Evolutionary conservation across 208 protist genomes (phyloP).

Genomic region (Acanthamoeba sp.): DNA sequence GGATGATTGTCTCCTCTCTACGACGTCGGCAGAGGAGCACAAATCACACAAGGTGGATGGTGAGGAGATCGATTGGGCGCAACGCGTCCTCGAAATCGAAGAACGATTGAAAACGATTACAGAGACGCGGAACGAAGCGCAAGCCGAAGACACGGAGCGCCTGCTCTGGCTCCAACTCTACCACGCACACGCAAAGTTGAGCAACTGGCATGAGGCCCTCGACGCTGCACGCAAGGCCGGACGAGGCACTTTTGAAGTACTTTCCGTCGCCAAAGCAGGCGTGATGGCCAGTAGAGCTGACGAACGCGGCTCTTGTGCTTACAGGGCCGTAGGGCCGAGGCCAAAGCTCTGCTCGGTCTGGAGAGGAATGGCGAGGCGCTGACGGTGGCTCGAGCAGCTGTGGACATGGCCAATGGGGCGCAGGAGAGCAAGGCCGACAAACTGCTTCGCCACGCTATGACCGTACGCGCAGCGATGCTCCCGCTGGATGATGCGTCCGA

Average conservation of each 20-base stretch:
- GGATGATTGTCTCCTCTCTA: not conserved
- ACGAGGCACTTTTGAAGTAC: not conserved
- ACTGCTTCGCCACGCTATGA: not conserved
- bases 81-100: not conserved
- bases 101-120: not conserved
- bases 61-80: not conserved
- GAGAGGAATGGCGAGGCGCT: not conserved
- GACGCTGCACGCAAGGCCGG: not conserved
- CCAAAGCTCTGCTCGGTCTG: constrained; percentile 10
- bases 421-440: not conserved
- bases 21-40: not conserved
- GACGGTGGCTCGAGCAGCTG: not conserved
- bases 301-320: not conserved
- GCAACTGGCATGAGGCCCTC: not conserved
- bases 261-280: too few species aligned
- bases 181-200: not conserved
- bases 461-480: not conserved
- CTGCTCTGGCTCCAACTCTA: not conserved
- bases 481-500: too few species aligned
- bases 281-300: too few species aligned
- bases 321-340: not conserved
- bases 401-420: not conserved
- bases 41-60: not conserved
- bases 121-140: not conserved
- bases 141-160: not conserved